A percentile compares a stretch with the other conserved stretches of the same genome.
Conservation (phyloP, 2,329 filamentous ascomycete species). For the Sclerotinia sclerotiorum region DNA sequence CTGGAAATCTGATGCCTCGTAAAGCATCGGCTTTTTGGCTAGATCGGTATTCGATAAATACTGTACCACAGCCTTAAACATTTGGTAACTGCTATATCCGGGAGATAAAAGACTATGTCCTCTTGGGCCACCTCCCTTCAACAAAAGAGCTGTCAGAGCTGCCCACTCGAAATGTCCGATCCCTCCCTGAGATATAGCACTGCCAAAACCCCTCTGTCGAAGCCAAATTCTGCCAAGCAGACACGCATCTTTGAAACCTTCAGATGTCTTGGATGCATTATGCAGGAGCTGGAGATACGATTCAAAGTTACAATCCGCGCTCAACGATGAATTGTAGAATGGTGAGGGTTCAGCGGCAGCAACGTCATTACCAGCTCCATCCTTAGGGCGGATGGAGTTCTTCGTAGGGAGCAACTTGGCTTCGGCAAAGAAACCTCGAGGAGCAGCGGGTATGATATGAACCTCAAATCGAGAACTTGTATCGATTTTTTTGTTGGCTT, state of each 20-base stretch:
- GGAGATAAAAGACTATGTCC: constrained; percentile 71
- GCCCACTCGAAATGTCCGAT: constrained; percentile 95
- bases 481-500: constrained; percentile 40
- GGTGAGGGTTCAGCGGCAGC: constrained; percentile 57
- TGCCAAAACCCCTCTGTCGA: constrained; percentile 77
- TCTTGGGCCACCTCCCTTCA: constrained; percentile 73
- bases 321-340: constrained; percentile 85
- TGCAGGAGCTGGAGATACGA: constrained; percentile 75
- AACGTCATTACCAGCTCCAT: constrained; percentile 46
- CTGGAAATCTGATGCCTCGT: constrained; percentile 47
- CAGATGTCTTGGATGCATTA: constrained; percentile 58
- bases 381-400: constrained; percentile 65
- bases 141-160: constrained; percentile 72
- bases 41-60: constrained; percentile 77
- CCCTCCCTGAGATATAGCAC: constrained; percentile 70
- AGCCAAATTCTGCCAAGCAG: constrained; percentile 87
- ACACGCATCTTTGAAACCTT: constrained; percentile 73
- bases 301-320: constrained; percentile 72
- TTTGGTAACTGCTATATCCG: constrained; percentile 84
- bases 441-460: constrained; percentile 73
- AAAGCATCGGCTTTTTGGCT: constrained; percentile 60
- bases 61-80: constrained; percentile 93
- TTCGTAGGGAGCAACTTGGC: constrained; percentile 69
- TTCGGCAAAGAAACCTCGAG: constrained; percentile 66
- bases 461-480: constrained; percentile 55